Evolutionary conservation across 352 stramenopile genomes (phyloP).

Genomic region (Phytophthora chlamydospora): DNA sequence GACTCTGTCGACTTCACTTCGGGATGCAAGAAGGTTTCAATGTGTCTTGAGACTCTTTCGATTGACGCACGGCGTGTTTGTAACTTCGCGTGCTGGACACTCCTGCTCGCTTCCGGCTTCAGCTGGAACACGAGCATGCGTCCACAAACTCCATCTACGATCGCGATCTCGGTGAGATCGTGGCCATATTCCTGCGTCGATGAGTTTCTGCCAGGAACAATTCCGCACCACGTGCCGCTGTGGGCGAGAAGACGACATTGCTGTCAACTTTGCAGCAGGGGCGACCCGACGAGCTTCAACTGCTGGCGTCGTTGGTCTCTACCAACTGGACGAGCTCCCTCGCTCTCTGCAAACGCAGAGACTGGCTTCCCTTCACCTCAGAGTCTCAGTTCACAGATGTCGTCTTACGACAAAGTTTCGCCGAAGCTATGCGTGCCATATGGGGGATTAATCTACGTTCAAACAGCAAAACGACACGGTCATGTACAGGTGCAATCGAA

Average conservation of each 20-base stretch:
- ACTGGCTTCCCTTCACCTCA: not conserved
- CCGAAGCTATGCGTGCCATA: slow-evolving; percentile 10
- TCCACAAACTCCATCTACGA: no score
- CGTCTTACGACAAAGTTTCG: slow-evolving; percentile 13
- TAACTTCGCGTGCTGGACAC: no score
- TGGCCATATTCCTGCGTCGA: not conserved
- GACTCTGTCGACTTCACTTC: no score
- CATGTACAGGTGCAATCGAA: slow-evolving; percentile 7
- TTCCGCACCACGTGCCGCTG: not conserved
- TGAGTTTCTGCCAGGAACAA: not conserved
- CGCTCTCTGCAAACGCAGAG: slow-evolving; percentile 9
- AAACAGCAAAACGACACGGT: slow-evolving; percentile 29
- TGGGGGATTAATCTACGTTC: slow-evolving; percentile 26
- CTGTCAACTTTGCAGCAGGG: not conserved
- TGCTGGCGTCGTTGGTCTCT: slow-evolving; percentile 6
- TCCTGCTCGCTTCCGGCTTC: no score
- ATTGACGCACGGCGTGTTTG: no score
- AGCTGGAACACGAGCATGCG: no score
- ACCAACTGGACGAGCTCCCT: slow-evolving; percentile 11
- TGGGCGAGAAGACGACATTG: slow-evolving; percentile 21
- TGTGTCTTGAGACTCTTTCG: no score
- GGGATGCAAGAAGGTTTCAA: no score
- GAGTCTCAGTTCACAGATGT: slow-evolving; percentile 18
- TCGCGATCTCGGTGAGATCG: not conserved
- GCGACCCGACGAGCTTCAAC: slow-evolving; percentile 16